Base-by-base conservation (phyloP, 2,329 filamentous ascomycete species). In the Fusarium sp. region DNA sequence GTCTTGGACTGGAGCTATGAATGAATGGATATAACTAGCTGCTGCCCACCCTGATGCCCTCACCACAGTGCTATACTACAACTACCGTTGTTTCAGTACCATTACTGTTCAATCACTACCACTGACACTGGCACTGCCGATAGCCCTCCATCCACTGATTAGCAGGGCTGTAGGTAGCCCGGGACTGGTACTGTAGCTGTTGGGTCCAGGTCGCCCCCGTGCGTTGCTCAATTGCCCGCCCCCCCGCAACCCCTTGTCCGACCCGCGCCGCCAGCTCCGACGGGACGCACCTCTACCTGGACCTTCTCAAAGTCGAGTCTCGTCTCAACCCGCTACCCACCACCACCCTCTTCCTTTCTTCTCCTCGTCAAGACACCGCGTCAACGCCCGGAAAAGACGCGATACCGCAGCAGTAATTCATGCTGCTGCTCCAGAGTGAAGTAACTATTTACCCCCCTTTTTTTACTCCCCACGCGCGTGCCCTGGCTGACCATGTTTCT, bases 391-490 rank as follows among this genome's bases (percentile, higher is more conserved):
- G 59, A 70, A 77, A 78, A 77, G 70, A 79, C 81, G 81, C 80
- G 80, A 81, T 78, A 67, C 35, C 67, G 76, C 73, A 71, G 77
- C 79, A 75, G 77, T 74, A 76, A 77, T 78, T 77, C 74, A 82
- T 83, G 80, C 80, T 79, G 73, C 74, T 77, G 73, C 73, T 70
- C 65, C 67, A 77, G 74, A 78, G 74, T 73, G 69, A 77, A 78
- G 81, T 82, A 75, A 70, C 25, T 31, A 63, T 29, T n/a, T n/a
- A 8, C n/a, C 38, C 61, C 42, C n/a, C n/a, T n/a, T 38, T 65
- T 68, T 60, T 59, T 38, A 31, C 56, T 47, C 47, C 11, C 27
- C 42, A 27, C 22, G 59, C 35, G 61, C 45, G 54, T 50, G 47
- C 35, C 22, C 40, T 56, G 25, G 65, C 71, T 78, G 70, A 78